These are phyloP conservation scores for Cucurbita moschata DNA, from an alignment of 306 rosid species.

Conservation along the genomic window DNA sequence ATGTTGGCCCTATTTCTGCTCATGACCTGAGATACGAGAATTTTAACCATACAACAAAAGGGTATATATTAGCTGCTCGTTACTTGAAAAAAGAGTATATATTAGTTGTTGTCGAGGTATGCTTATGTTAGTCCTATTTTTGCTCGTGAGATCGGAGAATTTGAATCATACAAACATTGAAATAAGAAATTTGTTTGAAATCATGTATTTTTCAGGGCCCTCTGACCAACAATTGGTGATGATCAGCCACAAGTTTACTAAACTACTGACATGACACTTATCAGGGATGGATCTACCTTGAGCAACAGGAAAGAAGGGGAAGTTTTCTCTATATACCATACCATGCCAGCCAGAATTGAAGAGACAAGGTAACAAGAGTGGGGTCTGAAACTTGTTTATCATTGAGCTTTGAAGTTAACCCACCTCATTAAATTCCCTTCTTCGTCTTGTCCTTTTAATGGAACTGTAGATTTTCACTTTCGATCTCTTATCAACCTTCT, in stretches of 20 bases:
- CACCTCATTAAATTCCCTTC: neutral
- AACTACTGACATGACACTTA: neutral
- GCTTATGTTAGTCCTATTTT: neutral
- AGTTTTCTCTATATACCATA: neutral
- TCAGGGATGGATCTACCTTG: neutral
- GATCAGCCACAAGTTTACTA: neutral
- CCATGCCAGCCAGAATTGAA: neutral
- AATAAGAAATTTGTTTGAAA: neutral
- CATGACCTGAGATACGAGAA: too few relatives aligned
- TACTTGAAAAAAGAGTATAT: too few relatives aligned
- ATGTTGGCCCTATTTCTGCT: too few relatives aligned
- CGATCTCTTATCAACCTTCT: neutral
- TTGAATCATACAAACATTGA: neutral
- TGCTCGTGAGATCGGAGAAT: neutral
- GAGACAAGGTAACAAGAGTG: conserved; percentile 8
- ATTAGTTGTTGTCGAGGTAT: too few relatives aligned
- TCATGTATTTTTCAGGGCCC: neutral
- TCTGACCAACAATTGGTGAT: neutral
- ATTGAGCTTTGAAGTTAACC: conserved; percentile 6
- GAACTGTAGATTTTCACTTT: neutral
- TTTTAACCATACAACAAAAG: neutral
- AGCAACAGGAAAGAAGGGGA: neutral
- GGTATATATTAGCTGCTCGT: too few relatives aligned
- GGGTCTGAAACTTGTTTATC: neutral
- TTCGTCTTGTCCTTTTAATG: neutral